A percentile compares a stretch with the other conserved stretches of the same genome.
Conservation (phyloP, 2,329 filamentous ascomycete genomes). For the Colletotrichum coccodes region DNA sequence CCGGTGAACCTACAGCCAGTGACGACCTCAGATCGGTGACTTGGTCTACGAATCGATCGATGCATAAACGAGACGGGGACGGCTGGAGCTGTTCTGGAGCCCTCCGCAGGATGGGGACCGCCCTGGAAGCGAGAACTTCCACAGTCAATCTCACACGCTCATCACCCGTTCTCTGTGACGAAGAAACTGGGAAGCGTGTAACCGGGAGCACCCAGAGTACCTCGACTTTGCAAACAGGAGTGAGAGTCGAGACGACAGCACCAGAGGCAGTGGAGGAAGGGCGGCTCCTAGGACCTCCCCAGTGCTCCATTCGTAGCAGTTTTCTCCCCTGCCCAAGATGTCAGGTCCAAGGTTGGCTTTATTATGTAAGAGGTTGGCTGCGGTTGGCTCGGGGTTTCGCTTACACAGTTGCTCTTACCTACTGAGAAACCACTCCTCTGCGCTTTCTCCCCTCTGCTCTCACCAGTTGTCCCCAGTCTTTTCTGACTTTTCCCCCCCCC, state of each 20-base stretch:
- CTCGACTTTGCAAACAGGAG: not conserved
- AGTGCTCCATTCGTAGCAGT: not conserved
- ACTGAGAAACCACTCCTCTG: slow-evolving; percentile 11
- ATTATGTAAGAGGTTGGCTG: slow-evolving; percentile 33
- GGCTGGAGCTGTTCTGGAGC: slow-evolving; percentile 2
- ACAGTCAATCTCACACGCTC: not conserved
- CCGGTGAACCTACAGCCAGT: not conserved
- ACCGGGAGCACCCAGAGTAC: no score
- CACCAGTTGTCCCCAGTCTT: slow-evolving; percentile 25
- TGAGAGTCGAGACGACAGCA: no score
- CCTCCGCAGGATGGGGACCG: not conserved
- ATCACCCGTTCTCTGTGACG: not conserved
- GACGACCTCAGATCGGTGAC: slow-evolving; percentile 15
- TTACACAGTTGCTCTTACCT: slow-evolving; percentile 29
- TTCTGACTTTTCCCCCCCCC: not conserved
- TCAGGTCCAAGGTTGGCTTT: slow-evolving; percentile 19
- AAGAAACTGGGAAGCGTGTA: slow-evolving; percentile 2
- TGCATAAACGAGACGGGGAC: slow-evolving; percentile 8
- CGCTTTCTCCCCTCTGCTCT: not conserved
- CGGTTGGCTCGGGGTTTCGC: slow-evolving; percentile 27
- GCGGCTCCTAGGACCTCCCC: slow-evolving; percentile 5
- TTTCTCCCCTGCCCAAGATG: not conserved
- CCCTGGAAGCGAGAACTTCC: not conserved
- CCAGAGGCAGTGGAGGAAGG: not conserved
- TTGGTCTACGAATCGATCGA: slow-evolving; percentile 24